Evolutionary conservation across 2,329 filamentous ascomycete genomes (phyloP).

Genomic region (Ceratocystis colombiana): DNA sequence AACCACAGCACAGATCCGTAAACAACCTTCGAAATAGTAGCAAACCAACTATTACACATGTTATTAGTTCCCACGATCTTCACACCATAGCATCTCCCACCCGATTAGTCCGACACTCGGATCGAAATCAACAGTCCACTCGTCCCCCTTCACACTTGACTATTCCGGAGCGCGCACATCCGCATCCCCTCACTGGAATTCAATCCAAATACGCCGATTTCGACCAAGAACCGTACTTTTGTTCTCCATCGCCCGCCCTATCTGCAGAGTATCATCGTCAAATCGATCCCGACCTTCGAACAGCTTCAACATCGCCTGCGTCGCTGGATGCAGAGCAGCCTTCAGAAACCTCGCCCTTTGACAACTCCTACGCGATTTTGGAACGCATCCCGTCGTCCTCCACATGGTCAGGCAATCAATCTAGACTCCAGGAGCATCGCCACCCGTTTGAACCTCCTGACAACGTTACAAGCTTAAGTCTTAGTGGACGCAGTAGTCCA

Average conservation of each 20-base stretch:
- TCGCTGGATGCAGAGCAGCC: background rate
- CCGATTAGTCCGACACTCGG: constrained; percentile 8
- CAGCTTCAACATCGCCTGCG: constrained; percentile 2
- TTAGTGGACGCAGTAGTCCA: background rate
- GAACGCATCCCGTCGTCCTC: background rate
- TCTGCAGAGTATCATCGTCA: background rate
- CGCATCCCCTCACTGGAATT: constrained; percentile 10
- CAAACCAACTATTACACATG: constrained; percentile 1
- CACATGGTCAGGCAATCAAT: background rate
- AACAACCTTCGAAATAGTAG: background rate
- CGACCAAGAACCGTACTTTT: background rate
- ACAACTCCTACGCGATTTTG: constrained; percentile 11
- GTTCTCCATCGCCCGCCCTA: background rate
- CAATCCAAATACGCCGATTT: background rate
- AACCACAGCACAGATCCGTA: background rate
- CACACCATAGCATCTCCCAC: background rate
- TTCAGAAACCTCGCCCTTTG: background rate
- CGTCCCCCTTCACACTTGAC: background rate
- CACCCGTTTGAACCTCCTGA: background rate
- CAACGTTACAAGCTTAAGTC: constrained; percentile 1
- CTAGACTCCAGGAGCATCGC: background rate
- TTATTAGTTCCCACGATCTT: background rate
- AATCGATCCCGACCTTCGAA: background rate
- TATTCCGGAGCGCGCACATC: background rate
- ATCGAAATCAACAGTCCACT: background rate